Conservation (phyloP, 345 rosid species). For the Cardamine resedifolia region DNA sequence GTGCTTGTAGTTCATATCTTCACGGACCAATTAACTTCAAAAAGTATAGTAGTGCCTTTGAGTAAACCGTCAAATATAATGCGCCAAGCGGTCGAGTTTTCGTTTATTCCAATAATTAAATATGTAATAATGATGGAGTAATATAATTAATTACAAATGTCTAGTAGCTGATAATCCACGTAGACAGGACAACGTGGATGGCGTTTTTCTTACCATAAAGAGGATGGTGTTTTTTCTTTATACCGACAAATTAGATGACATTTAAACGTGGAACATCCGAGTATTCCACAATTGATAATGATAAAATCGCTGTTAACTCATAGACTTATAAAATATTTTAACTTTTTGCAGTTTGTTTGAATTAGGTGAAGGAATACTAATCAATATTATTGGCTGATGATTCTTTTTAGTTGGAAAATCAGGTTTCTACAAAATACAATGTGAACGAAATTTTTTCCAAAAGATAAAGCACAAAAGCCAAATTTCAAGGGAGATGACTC, state of each 20-base stretch:
- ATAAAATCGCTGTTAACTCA: conserved; percentile 2
- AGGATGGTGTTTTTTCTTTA: neutral
- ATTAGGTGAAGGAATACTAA: neutral
- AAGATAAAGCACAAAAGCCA: neutral
- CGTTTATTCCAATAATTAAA: neutral
- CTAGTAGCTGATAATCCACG: neutral
- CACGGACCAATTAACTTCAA: no score
- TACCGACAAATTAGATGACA: conserved; percentile 23
- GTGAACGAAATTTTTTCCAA: conserved; percentile 6
- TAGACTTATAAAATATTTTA: neutral
- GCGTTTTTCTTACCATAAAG: conserved; percentile 1
- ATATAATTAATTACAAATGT: neutral
- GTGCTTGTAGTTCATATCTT: no score
- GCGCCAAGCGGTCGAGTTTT: neutral
- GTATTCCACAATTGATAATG: neutral
- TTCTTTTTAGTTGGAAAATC: neutral
- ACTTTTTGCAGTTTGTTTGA: neutral
- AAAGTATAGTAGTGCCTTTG: no score
- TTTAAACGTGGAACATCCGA: conserved; percentile 13
- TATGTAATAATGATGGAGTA: neutral
- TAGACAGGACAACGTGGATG: neutral
- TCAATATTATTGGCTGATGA: conserved; percentile 22
- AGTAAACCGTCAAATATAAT: no score
- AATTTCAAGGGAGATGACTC: conserved; percentile 12
- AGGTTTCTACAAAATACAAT: neutral